These are phyloP conservation scores for Aspergillus calidoustus DNA, from an alignment of 2,329 filamentous ascomycete species.

Conservation along the genomic window DNA sequence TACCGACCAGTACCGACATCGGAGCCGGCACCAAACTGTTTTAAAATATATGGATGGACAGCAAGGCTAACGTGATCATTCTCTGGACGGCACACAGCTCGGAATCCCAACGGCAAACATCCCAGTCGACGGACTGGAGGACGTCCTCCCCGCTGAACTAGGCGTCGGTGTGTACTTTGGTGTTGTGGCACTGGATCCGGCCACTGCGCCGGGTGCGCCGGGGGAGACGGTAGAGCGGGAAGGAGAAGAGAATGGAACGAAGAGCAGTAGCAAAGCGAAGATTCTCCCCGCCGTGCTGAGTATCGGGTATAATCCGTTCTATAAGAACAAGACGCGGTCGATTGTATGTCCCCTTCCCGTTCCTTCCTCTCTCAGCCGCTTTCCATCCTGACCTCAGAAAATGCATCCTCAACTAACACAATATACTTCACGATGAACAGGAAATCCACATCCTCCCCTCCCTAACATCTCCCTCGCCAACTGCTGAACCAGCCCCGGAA, in stretches of 20 bases:
- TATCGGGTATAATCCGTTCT: constrained; percentile 97
- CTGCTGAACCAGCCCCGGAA: constrained; percentile 27
- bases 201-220: constrained; percentile 14
- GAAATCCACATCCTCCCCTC: constrained; percentile 86
- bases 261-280: constrained; percentile 19
- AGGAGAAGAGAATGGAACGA: not conserved
- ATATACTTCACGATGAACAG: constrained; percentile 22
- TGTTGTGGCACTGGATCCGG: constrained; percentile 73
- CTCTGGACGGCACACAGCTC: constrained; percentile 59
- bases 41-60: not conserved
- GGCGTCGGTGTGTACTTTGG: constrained; percentile 91
- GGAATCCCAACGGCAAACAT: constrained; percentile 96
- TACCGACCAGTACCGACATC: not conserved
- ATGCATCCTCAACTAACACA: too few species aligned
- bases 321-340: constrained; percentile 84
- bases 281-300: constrained; percentile 90
- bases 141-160: constrained; percentile 59
- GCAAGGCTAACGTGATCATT: not conserved
- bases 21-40: too few species aligned
- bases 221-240: not conserved
- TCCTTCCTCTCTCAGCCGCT: not conserved
- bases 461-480: constrained; percentile 58
- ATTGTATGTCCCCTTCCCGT: constrained; percentile 56
- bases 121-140: constrained; percentile 67
- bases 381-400: not conserved